Evolutionary conservation across 768 basidiomycete genomes (phyloP).

Genomic region (Hericium coralloides): DNA sequence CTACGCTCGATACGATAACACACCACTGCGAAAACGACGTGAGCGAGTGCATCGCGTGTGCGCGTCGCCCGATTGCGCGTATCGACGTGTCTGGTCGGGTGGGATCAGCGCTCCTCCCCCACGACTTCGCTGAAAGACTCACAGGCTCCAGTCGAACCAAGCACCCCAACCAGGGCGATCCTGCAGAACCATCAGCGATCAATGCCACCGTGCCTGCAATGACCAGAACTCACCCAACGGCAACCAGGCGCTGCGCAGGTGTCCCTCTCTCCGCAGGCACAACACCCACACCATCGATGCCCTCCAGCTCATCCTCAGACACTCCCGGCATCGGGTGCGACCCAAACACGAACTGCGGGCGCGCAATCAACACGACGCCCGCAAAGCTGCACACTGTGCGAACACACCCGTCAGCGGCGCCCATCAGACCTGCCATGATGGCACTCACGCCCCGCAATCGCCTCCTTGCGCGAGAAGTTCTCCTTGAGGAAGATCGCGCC

Average conservation of each 20-base stretch:
- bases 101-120: not conserved
- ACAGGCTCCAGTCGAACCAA: conserved; percentile 65
- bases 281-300: not conserved
- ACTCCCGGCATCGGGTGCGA: not conserved
- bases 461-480: conserved; percentile 42
- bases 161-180: conserved; percentile 55
- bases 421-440: not conserved
- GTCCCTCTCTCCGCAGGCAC: conserved; percentile 12
- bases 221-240: conserved; percentile 40
- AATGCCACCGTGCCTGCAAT: not conserved
- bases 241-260: conserved; percentile 38
- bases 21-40: conserved; percentile 56
- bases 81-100: conserved; percentile 35
- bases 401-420: not conserved
- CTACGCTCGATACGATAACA: conserved; percentile 30
- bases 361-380: conserved; percentile 76
- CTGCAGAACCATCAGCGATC: conserved; percentile 22
- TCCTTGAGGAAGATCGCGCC: conserved; percentile 60
- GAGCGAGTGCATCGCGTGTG: conserved; percentile 67
- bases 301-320: not conserved
- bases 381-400: conserved; percentile 49
- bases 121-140: conserved; percentile 18
- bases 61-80: conserved; percentile 66
- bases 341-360: conserved; percentile 70
- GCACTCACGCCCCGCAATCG: conserved; percentile 40